Evolutionary conservation across 2,329 filamentous ascomycete species (phyloP), one percentile per base, ranked within the genome.

Genomic region (Zalaria sp.): DNA sequence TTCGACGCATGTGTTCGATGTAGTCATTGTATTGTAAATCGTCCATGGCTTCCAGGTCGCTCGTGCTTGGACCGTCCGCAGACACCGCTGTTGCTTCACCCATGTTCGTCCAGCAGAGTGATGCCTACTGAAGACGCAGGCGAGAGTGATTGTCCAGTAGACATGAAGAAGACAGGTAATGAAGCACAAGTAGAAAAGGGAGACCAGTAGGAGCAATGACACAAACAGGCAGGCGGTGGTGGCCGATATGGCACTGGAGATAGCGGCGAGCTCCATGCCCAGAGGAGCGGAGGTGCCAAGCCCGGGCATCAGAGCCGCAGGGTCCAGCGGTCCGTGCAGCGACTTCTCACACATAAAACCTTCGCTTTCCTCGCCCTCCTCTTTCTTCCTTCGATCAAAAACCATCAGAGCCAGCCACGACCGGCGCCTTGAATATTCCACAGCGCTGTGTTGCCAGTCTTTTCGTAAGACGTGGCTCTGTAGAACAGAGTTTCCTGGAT

Each of bases 381-480:
- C 50, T 65, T 61, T 63, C 59, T 61, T 62, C 60, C 45, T 51
- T 44, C 35, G 51, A 72, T 72, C 68, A 77, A 79, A 78, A 77
- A 74, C 56, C 56, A 69, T 71, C 72, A 65, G 71, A 73, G 65
- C 73, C 71, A 72, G 78, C 78, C 78, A 82, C 78, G 77, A 80
- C 76, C 72, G 66, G 69, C 72, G 75, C 69, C 65, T 64, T 62
- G 64, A 62, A 41, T 46, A 45, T 62, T 61, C 59, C 59, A 77
- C 72, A 73, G 70, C 76, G 73, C 67, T 68, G 72, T 62, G 76
- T 80, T 81, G 78, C 78, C 78, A 80, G 77, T 71, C 68, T 64
- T 61, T 58, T 48, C 53, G 61, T 65, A 66, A 67, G 68, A 68
- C 64, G 68, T 69, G 72, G 75, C 66, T 76, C 74, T 73, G 74